Evolutionary conservation across 345 rosid species (phyloP), one percentile per base, ranked within the genome.

Genomic region (Luvunga scandens): DNA sequence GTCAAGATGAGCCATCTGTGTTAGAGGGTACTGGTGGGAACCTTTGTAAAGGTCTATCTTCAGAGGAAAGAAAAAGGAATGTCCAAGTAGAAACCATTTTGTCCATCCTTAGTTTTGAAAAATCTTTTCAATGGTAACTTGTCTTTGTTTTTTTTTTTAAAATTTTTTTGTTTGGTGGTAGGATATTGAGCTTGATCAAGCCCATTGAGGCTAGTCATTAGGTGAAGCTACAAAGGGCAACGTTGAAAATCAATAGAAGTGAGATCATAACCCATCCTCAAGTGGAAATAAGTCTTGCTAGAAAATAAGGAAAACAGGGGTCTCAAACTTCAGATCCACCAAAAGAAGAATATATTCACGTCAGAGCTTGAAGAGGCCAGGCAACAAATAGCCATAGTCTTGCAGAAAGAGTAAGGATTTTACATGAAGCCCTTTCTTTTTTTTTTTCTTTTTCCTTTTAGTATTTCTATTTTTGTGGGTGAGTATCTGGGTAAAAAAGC

Each of bases 321-420:
- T 83, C 90, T 80, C 92, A 87, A 82, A 78, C 90, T 71, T 91
- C 93, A 55, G 95, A 93, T 83, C 91, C 87, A 75, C 86, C 89
- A 75, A 93, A 96, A 78, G 98, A 93, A 84, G 99, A 92, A 61
- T 96, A 94, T 79, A 92, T 96, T 89, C 98, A 96, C 78, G 84
- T 96, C 71, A 81, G 98, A 85, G 99, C 98, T 28, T 88, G 97
- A 85, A 94, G 97, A 89, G 98, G 99, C 68, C 98, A 96, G 83
- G 99, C 99, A 66, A 96, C 95, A 65, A 94, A 96, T 77, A 94
- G 99, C 87, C 97, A 96, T 66, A 96, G 99, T 92, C 98, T 96
- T 60, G 98, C 98, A 61, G 98, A 96, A 85, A 94, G 97, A 79
- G 99, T 94, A 91, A 71, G 78, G 78, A 64, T 59, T 77, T 81